Evolutionary conservation across 495 filamentous ascomycete genomes (phyloP), one percentile per base, ranked within the genome.

Genomic region (Podospora sp.): DNA sequence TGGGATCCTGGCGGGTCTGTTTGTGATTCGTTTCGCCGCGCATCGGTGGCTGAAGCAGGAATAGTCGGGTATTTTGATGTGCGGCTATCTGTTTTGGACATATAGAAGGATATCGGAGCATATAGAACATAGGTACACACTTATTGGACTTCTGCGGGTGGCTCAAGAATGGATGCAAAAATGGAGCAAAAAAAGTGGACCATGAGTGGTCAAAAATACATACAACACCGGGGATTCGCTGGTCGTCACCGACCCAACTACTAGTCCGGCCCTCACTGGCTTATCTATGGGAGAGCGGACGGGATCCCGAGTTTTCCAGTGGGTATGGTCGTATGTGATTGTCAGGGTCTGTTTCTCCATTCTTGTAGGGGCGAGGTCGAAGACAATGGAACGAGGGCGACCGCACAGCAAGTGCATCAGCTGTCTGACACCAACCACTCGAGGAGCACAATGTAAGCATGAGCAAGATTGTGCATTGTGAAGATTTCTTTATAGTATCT

Each of bases 211-310:
- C 5, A 71, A 67, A 68, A 76, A 77, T 71, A 78, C 74, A 76
- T 78, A 78, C 78, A 80, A 77, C 78, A 78, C 78, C 72, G 65
- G 71, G 76, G 72, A 77, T 78, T 78, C 77, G 51, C 69, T 70
- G 65, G 66, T 74, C 66, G 74, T 75, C 66, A 75, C 70, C 77
- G 73, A 79, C 78, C 77, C 76, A 76, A 76, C 73, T 81, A 80
- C 79, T 81, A 71, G 66, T 76, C 72, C 55, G 68, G 76, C 74
- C 53, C 66, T 73, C 66, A 63, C 67, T 68, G 60, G 69, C 68
- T 80, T 80, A 72, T 78, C 79, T 69, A 80, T 76, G 79, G 78
- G 77, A 78, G 80, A 82, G 78, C 81, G 78, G 78, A 83, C 79
- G 79, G 81, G 78, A 80, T 78, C 76, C 78, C 81, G 78, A 76